A percentile compares a stretch with the other conserved stretches of the same genome.
Evolutionary conservation across 257 asterid genomes (phyloP).

Genomic region (Jasminum sambac): DNA sequence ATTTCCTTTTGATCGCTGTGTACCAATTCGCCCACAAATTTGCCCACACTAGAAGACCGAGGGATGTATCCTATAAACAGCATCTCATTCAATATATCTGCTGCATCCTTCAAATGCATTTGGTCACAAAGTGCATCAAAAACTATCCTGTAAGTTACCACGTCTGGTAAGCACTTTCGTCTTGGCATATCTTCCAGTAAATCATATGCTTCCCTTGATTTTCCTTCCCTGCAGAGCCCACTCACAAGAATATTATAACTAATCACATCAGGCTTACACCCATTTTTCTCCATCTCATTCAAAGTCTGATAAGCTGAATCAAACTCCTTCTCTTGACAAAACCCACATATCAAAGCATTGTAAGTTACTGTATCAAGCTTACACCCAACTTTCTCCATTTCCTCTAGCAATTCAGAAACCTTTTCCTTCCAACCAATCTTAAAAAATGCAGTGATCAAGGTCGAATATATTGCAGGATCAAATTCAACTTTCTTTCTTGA

Average conservation of each 20-base stretch:
- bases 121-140: constrained; percentile 66
- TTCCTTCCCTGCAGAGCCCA: constrained; percentile 56
- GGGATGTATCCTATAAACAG: constrained; percentile 55
- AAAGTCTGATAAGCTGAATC: constrained; percentile 52
- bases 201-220: constrained; percentile 54
- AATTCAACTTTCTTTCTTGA: constrained; percentile 45
- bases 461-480: constrained; percentile 63
- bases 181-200: constrained; percentile 80
- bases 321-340: constrained; percentile 59
- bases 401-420: constrained; percentile 46
- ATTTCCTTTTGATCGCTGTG: constrained; percentile 32
- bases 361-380: constrained; percentile 56
- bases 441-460: constrained; percentile 61
- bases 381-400: constrained; percentile 63
- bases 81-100: constrained; percentile 72
- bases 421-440: constrained; percentile 54
- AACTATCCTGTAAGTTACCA: constrained; percentile 56
- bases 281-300: constrained; percentile 61
- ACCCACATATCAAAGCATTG: constrained; percentile 63
- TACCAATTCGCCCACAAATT: constrained; percentile 38
- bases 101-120: constrained; percentile 56
- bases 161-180: constrained; percentile 58
- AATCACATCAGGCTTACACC: constrained; percentile 62
- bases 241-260: constrained; percentile 61
- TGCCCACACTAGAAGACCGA: constrained; percentile 41